Evolutionary conservation across 768 basidiomycete genomes (phyloP), one percentile per base, ranked within the genome.

Genomic region (Boletellus ananas): DNA sequence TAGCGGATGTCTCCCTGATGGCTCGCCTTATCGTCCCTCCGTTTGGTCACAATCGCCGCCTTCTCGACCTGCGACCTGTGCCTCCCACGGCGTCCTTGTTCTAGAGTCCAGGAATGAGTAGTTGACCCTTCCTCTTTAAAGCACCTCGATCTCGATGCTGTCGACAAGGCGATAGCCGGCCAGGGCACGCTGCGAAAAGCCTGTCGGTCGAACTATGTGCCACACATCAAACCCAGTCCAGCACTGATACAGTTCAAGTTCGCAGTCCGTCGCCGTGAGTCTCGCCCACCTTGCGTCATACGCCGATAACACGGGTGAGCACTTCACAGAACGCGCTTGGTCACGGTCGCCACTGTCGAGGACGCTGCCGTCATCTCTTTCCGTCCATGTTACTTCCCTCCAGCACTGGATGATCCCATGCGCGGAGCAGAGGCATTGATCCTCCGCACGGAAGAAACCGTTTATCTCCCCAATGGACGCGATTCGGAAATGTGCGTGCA

Each of bases 341-440:
- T 16, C 21, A 21, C 39, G 53, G 1, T 47, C 20, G 3, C 43
- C 40, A 31, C 51, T 57, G 49, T 53, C 11, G 37, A 53, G 47
- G 6, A n/a, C 53, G 10, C 39, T 51, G 14, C 50, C n/a, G 7
- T 25, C 49, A 7, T 13, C 14, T 27, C 51, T 56, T 13, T 58
- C 34, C 4, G 20, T 41, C 14, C 50, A 54, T n/a, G 14, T 41
- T 31, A 51, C 45, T 38, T 51, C 34, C 34, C 57, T 52, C 50
- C n/a, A 57, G 10, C 43, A 50, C 20, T 47, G 43, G 49, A 51
- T 40, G 20, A 57, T 53, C 39, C 46, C 36, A 18, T 52, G 50
- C 16, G 43, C 50, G 20, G 43, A 46, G 11, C 16, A 39, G 4
- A 58, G 37, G 14, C 20, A 27, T 20, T 3, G 23, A 55, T 50